Evolutionary conservation across 2,329 filamentous ascomycete species (phyloP).

Genomic region (Gnomoniopsis sp.): DNA sequence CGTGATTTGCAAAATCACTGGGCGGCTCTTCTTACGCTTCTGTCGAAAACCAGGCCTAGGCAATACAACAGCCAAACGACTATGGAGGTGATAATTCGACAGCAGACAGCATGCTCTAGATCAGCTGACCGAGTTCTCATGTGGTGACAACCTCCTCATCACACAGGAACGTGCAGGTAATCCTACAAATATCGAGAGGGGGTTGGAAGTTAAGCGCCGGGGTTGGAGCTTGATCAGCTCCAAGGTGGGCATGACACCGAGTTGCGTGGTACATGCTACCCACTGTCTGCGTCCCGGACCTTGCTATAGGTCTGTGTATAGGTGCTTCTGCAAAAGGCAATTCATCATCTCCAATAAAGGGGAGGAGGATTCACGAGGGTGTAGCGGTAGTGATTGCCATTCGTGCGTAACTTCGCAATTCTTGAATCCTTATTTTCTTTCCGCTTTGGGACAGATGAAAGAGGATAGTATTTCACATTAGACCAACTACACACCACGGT

Average conservation of each 20-base stretch:
- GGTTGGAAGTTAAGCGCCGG: constrained; percentile 9
- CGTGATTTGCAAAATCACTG: too few species aligned
- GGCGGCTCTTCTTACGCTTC: too few species aligned
- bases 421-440: background rate
- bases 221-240: constrained; percentile 3
- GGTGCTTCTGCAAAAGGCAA: background rate
- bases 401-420: background rate
- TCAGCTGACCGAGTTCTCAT: constrained; percentile 17
- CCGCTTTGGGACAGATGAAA: constrained; percentile 5
- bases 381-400: background rate
- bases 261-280: background rate
- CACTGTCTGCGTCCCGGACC: background rate
- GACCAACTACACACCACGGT: constrained; percentile 4
- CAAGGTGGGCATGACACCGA: background rate
- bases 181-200: constrained; percentile 1
- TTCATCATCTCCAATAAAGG: background rate
- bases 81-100: background rate
- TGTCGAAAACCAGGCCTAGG: too few species aligned
- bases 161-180: constrained; percentile 6
- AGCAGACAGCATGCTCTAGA: background rate
- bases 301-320: background rate
- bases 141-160: constrained; percentile 11
- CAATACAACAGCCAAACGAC: too few species aligned
- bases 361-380: background rate
- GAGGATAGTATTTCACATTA: constrained; percentile 3